Conservation (phyloP, 805 yeast species). For the Yarrowia alimentaria region DNA sequence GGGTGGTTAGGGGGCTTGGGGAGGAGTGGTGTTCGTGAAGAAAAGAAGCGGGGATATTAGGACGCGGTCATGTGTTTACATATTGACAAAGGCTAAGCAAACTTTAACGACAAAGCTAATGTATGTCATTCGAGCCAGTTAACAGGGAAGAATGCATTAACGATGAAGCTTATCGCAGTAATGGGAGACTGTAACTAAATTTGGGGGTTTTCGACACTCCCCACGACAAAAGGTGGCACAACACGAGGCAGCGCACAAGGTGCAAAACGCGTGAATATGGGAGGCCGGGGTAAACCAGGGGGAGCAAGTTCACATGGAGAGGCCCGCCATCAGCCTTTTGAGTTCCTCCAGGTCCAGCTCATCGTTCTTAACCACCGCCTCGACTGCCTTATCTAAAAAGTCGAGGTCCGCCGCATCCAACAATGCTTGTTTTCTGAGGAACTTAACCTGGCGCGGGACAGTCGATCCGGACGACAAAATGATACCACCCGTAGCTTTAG, state of each 20-base stretch:
- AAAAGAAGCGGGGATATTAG: conserved; percentile 25
- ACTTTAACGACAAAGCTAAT: conserved; percentile 14
- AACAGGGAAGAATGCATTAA: conserved; percentile 26
- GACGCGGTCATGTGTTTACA: conserved; percentile 28
- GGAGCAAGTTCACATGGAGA: conserved; percentile 5
- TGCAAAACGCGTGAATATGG: conserved; percentile 18
- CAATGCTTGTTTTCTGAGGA: conserved; percentile 9
- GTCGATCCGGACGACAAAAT: conserved; percentile 18
- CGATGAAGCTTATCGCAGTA: conserved; percentile 27
- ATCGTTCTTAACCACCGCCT: conserved; percentile 8
- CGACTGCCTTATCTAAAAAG: conserved; percentile 21
- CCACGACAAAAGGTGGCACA: no score
- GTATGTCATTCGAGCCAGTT: conserved; percentile 24
- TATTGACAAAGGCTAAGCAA: conserved; percentile 9
- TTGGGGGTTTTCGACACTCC: conserved; percentile 20
- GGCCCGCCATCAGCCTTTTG: conserved; percentile 2
- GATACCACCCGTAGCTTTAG: conserved; percentile 18
- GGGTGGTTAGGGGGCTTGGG: conserved; percentile 4
- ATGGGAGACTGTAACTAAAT: conserved; percentile 17
- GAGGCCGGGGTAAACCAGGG: no score
- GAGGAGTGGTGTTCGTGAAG: conserved; percentile 11
- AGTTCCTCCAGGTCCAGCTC: conserved; percentile 12
- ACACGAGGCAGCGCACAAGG: no score
- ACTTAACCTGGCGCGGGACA: conserved; percentile 24
- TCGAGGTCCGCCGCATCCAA: conserved; percentile 21